Base-by-base conservation (phyloP, 805 yeast species). In the Pichia cephalocereana region DNA sequence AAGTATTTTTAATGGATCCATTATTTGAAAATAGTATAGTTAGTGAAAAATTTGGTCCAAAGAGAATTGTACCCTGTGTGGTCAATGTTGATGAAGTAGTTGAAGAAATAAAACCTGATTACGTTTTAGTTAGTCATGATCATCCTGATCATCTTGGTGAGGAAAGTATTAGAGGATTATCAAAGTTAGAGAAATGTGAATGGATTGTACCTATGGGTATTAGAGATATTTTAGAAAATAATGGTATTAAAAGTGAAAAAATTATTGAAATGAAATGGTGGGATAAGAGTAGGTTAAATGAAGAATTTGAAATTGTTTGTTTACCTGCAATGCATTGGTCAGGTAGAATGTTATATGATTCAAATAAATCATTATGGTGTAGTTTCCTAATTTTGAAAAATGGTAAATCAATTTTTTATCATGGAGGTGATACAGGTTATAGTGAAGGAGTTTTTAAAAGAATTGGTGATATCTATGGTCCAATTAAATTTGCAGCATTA, bases 321-420 rank as follows among this genome's bases (percentile, higher is more conserved):
- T 76, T 93, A 0, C 98, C 98, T 0, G 88, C 97, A 0, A 83
- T 84, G 95, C 98, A 91, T 65, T 91, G 98, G 98, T 85, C 95
- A 1, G 98, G 98, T 0, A 68, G 96, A 37, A 75, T 76, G 34
- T 64, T 90, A n/a, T 60, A 80, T 18, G 98, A 91, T 62, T 76
- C 95, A 2, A 91, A 91, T 64, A 68, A 70, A 26, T 77, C 95
- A 0, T 68, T 91, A 46, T 91, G 98, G 98, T 86, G 96, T 57
- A 87, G 96, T 0, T 91, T 83, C 58, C 59, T 91, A 54, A 62
- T 91, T 10, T 69, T 80, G 45, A 76, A 79, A 49, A 76, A 86
- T 53, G 82, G 80, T 0, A 71, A 77, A 54, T 86, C 96, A 0
- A 60, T 89, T 0, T 68, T 90, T 41, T 91, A 81, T 70, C 98